These are phyloP conservation scores for Cercospora brassicicola DNA, from an alignment of 2,329 filamentous ascomycete genomes.

Conservation along the genomic window DNA sequence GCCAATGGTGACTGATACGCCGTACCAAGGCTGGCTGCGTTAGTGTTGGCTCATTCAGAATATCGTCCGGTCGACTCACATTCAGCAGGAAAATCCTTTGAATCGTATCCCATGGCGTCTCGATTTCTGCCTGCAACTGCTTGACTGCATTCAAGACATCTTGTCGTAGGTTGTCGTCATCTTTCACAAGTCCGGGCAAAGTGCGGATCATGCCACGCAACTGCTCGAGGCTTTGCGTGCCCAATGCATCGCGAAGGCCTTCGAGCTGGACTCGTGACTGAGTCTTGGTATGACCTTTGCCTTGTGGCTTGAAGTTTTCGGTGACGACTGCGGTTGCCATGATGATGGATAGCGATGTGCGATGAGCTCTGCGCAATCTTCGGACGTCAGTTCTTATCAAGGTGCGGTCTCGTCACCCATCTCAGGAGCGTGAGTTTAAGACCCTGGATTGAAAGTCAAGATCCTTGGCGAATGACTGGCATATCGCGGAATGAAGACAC, in stretches of 20 bases:
- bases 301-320: not conserved
- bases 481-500: not conserved
- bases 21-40: constrained; percentile 1
- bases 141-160: constrained; percentile 1
- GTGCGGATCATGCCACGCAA: constrained; percentile 7
- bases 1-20: constrained; percentile 7
- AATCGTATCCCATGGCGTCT: constrained; percentile 10
- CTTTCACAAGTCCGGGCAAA: constrained; percentile 6
- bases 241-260: constrained; percentile 2
- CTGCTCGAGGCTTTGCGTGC: not conserved
- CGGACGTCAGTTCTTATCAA: not conserved
- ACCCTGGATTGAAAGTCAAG: not conserved
- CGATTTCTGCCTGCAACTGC: constrained; percentile 3
- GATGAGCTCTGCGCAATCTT: not conserved
- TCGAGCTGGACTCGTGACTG: constrained; percentile 3
- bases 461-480: constrained; percentile 2
- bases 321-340: constrained; percentile 3
- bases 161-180: constrained; percentile 6
- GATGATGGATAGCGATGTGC: not conserved
- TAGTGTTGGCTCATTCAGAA: not conserved
- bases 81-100: constrained; percentile 8
- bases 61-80: not conserved
- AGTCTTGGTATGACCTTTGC: constrained; percentile 6
- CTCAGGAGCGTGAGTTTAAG: constrained; percentile 8
- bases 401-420: not conserved